Conservation (phyloP, 2,329 filamentous ascomycete species). For the Xylaria digitata region DNA sequence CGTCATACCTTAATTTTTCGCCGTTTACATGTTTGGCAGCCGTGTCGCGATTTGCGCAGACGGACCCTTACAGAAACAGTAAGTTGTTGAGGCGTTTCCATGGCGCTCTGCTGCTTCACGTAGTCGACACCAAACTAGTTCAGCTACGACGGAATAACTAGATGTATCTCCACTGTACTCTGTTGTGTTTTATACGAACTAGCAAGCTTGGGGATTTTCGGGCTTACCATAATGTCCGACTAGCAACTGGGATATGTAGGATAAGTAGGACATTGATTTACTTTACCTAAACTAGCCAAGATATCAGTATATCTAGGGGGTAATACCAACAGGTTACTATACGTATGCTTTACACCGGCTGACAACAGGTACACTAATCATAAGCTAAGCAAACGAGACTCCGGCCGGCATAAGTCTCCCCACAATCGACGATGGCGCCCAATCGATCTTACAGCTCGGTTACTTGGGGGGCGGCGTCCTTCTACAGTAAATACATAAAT, state of each 20-base stretch:
- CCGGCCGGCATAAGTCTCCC: constrained; percentile 24
- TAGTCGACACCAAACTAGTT: constrained; percentile 8
- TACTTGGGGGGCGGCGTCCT: too few species aligned
- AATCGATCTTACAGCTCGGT: not conserved
- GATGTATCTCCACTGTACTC: not conserved
- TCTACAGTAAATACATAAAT: too few species aligned
- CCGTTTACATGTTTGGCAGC: constrained; percentile 32
- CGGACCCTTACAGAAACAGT: constrained; percentile 22
- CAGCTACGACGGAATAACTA: not conserved
- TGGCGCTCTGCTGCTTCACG: not conserved
- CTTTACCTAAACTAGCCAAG: constrained; percentile 16
- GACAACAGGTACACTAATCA: constrained; percentile 25
- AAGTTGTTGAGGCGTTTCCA: constrained; percentile 21
- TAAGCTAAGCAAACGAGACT: constrained; percentile 19
- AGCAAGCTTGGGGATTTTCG: constrained; percentile 1
- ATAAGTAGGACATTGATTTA: constrained; percentile 15
- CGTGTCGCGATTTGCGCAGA: constrained; percentile 33
- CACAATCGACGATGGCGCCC: constrained; percentile 7
- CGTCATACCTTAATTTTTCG: constrained; percentile 35
- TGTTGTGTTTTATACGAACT: constrained; percentile 14
- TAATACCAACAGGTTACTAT: not conserved
- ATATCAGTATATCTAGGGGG: not conserved
- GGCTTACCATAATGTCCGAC: not conserved
- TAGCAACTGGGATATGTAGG: not conserved
- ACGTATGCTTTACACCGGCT: constrained; percentile 1